phyloP scores from a whole-genome alignment of 192 early-diverging fungal species.

The Coemansia sp. region DNA sequence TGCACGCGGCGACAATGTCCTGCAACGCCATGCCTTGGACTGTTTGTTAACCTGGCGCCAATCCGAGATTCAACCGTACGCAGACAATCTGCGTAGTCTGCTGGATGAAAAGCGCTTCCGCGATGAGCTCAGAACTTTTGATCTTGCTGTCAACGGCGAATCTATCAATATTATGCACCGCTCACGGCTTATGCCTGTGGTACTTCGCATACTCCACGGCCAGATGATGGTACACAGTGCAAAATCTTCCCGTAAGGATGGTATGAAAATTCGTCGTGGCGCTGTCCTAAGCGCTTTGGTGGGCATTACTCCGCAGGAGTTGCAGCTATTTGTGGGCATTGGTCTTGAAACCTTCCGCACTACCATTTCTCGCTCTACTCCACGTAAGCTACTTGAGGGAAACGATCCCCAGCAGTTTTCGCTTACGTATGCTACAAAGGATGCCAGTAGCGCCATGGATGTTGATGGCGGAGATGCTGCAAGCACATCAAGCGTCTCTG shows the following conservation, averaged over 20 bases:
- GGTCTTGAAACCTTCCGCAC: conserved; percentile 76
- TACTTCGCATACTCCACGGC: conserved; percentile 86
- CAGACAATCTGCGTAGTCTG: conserved; percentile 73
- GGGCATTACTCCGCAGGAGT: conserved; percentile 63
- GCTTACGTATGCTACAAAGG: conserved; percentile 13
- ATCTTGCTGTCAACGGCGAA: conserved; percentile 61
- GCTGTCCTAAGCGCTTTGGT: conserved; percentile 84
- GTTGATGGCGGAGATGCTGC: neutral
- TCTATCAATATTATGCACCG: conserved; percentile 68
- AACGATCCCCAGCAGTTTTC: conserved; percentile 39
- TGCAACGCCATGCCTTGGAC: conserved; percentile 79
- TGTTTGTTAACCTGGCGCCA: conserved; percentile 84
- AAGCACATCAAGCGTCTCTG: neutral
- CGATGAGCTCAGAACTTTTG: conserved; percentile 80
- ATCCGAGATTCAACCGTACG: conserved; percentile 64
- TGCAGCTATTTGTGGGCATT: conserved; percentile 72
- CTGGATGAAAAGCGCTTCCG: conserved; percentile 86
- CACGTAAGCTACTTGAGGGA: conserved; percentile 36
- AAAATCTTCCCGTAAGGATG: conserved; percentile 68
- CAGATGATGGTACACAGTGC: conserved; percentile 80
- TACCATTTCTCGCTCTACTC: conserved; percentile 32
- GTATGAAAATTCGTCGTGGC: conserved; percentile 67
- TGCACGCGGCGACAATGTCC: conserved; percentile 70
- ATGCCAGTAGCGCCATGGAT: conserved; percentile 29
- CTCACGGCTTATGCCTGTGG: conserved; percentile 67